Evolutionary conservation across 1,284 basidiomycete species (phyloP), one percentile per base, ranked within the genome.

Genomic region (Baeospora myosura): DNA sequence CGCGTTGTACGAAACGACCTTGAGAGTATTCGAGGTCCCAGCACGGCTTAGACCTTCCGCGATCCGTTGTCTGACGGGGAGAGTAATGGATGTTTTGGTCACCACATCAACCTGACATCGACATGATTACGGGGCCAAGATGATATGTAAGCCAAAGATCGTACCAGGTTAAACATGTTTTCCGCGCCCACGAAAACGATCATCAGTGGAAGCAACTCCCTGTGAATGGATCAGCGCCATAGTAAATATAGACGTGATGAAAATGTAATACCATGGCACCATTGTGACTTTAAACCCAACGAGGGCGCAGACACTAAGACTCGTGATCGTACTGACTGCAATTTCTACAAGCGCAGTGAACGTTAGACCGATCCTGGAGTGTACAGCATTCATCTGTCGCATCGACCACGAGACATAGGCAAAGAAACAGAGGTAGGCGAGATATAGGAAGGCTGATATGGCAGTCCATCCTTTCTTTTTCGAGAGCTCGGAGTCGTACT

Each of bases 171-270:
- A 59, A 91, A 90, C 94, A 98, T 98, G 56, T 97, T 97, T 65
- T 98, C 95, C 1, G 91, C 88, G 6, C 95, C 95, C 14, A 97
- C 88, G 51, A 98, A 94, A 12, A 94, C 80, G 38, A 98, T 91
- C 37, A 97, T 88, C 48, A 98, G 89, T 0, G 94, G 93, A 41
- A 98, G 71, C 28, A 96, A 66, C 56, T 82, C 81, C 85, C 84
- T 88, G 39, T 31, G 8, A 39, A 43, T 34, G 47, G 24, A 22
- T 45, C 31, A 52, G 42, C 39, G 20, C 37, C 39, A 46, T 46
- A 49, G 25, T 35, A 11, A 42, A 49, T 33, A 40, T 28, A 35
- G 32, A 12, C 7, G 21, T 25, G 41, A 40, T n/a, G n/a, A n/a
- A n/a, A n/a, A n/a, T 26, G 24, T 58, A 69, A 49, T 61, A 87